These are phyloP conservation scores for Suhomyces sp. DNA, from an alignment of 805 yeast species.

Conservation along the genomic window DNA sequence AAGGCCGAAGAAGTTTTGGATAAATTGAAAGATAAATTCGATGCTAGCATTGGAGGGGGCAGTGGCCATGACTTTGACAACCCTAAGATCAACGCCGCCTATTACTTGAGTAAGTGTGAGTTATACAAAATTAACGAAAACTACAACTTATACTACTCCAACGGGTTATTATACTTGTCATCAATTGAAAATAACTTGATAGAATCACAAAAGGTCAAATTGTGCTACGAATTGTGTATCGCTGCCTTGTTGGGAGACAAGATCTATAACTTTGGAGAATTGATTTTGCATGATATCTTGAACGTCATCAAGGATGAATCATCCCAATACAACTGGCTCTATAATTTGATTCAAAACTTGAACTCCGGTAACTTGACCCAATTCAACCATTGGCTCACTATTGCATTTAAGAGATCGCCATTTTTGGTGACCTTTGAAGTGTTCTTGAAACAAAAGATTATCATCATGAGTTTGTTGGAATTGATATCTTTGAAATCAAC, in stretches of 20 bases:
- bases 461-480: conserved; percentile 89
- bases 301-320: conserved; percentile 42
- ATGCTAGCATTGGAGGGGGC: conserved; percentile 31
- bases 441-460: conserved; percentile 84
- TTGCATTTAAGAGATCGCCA: conserved; percentile 45
- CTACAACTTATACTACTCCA: conserved; percentile 77
- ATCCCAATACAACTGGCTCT: conserved; percentile 64
- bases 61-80: conserved; percentile 29
- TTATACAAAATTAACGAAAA: conserved; percentile 73
- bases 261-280: conserved; percentile 94
- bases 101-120: conserved; percentile 75
- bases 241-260: conserved; percentile 89
- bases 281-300: conserved; percentile 84
- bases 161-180: conserved; percentile 78
- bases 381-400: conserved; percentile 53
- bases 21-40: conserved; percentile 55
- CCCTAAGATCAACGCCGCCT: conserved; percentile 75
- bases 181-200: conserved; percentile 53
- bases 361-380: conserved; percentile 73
- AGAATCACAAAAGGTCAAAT: conserved; percentile 30
- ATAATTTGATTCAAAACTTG: conserved; percentile 64
- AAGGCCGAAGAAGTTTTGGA: conserved; percentile 72
- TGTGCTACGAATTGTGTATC: conserved; percentile 68
- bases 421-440: conserved; percentile 56
- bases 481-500: conserved; percentile 76